These are phyloP conservation scores for Trichoderma parareesei DNA, from an alignment of 495 filamentous ascomycete genomes.

Conservation along the genomic window DNA sequence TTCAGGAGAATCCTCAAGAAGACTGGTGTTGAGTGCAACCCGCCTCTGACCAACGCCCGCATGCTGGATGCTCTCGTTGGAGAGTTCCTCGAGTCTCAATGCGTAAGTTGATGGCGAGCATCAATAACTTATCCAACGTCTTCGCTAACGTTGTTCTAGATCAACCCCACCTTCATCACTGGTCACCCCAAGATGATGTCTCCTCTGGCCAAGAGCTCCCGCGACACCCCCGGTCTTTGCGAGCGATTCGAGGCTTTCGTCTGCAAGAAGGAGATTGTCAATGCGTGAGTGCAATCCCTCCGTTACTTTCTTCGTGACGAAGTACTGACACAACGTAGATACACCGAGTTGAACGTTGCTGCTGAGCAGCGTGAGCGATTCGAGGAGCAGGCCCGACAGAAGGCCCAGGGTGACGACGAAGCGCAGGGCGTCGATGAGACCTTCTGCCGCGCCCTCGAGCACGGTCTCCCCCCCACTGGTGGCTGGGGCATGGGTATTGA, in stretches of 20 bases:
- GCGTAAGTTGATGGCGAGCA: conserved; percentile 35
- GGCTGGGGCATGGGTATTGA: conserved; percentile 98
- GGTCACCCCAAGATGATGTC: conserved; percentile 95
- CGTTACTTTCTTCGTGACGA: conserved; percentile 40
- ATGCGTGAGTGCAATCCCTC: conserved; percentile 39
- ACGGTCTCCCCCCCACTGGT: conserved; percentile 85
- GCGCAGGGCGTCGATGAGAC: conserved; percentile 92
- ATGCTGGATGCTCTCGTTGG: conserved; percentile 72
- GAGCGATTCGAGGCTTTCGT: conserved; percentile 98
- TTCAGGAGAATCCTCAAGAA: conserved; percentile 77
- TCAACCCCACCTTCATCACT: conserved; percentile 85
- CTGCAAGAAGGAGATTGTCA: conserved; percentile 93
- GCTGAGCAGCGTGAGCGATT: conserved; percentile 91
- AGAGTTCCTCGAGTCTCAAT: conserved; percentile 90
- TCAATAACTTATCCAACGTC: not conserved
- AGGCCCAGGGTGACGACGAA: conserved; percentile 94
- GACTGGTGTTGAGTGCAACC: conserved; percentile 80
- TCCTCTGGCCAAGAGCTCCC: conserved; percentile 91
- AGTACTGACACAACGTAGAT: conserved; percentile 58
- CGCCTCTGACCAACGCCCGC: conserved; percentile 87
- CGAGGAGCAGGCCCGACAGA: conserved; percentile 93
- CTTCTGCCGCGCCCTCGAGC: conserved; percentile 78
- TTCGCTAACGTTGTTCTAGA: not conserved
- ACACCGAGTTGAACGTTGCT: conserved; percentile 97
- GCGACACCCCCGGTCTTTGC: conserved; percentile 70